Evolutionary conservation across 2,329 filamentous ascomycete genomes (phyloP).

Genomic region (Chrysoporthe cubensis): DNA sequence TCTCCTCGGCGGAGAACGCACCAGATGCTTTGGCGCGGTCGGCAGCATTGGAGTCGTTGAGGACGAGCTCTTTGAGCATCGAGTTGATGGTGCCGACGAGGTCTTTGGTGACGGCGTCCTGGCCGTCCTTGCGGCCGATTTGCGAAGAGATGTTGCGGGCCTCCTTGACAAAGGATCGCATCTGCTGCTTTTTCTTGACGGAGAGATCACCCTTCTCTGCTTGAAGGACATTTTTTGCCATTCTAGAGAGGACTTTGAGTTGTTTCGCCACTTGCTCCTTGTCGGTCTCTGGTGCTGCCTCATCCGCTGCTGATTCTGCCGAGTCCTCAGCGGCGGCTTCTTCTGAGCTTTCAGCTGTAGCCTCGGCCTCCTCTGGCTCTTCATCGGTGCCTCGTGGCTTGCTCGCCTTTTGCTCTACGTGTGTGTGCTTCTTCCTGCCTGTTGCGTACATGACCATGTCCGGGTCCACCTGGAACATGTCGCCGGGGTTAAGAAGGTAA

Average conservation of each 20-base stretch:
- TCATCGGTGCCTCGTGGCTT: constrained; percentile 26
- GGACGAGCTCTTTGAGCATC: constrained; percentile 52
- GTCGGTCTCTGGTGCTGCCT: constrained; percentile 29
- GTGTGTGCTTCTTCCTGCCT: constrained; percentile 67
- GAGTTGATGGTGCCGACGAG: constrained; percentile 59
- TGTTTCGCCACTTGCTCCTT: constrained; percentile 25
- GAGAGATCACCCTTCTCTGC: constrained; percentile 49
- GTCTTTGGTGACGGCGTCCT: constrained; percentile 44
- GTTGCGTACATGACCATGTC: constrained; percentile 89
- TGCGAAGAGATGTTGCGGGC: constrained; percentile 66
- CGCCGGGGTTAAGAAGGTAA: constrained; percentile 93
- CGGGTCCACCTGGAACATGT: constrained; percentile 95
- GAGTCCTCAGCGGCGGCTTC: constrained; percentile 22
- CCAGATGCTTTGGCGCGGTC: constrained; percentile 22
- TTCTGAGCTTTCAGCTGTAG: constrained; percentile 35
- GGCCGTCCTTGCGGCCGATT: constrained; percentile 41
- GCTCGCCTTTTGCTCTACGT: constrained; percentile 24
- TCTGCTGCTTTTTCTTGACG: constrained; percentile 74
- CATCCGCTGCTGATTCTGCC: constrained; percentile 27
- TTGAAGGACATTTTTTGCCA: constrained; percentile 40
- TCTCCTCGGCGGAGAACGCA: constrained; percentile 31
- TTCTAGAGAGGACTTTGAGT: constrained; percentile 57
- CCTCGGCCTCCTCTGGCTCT: constrained; percentile 35
- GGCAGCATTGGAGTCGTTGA: constrained; percentile 35
- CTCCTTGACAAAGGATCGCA: constrained; percentile 72